These are phyloP conservation scores for Ehretia macrophylla DNA, from an alignment of 257 asterid genomes.

Conservation along the genomic window DNA sequence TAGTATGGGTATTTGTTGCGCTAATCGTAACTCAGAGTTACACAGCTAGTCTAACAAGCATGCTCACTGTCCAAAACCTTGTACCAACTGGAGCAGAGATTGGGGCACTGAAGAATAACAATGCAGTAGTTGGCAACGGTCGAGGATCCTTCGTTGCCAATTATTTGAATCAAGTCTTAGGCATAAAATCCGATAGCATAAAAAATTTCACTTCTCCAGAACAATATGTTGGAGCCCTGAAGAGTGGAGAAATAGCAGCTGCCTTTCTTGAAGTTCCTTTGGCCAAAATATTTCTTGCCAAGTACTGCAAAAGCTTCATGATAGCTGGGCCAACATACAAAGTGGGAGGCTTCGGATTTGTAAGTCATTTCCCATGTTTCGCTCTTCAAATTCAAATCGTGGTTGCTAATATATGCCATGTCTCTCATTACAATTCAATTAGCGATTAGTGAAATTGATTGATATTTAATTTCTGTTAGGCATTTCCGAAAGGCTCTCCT, in stretches of 20 bases:
- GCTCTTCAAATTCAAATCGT: no score
- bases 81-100: constrained; percentile 26
- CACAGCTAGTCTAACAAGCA: constrained; percentile 37
- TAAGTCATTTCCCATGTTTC: constrained; percentile 4
- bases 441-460: no score
- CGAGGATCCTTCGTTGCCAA: constrained; percentile 19
- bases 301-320: constrained; percentile 35
- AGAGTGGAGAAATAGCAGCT: constrained; percentile 26
- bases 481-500: constrained; percentile 37
- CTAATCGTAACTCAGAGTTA: constrained; percentile 39
- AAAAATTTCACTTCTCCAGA: constrained; percentile 6
- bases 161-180: constrained; percentile 16
- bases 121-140: constrained; percentile 26
- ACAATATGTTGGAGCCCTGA: constrained; percentile 18
- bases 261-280: constrained; percentile 36
- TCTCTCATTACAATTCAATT: no score
- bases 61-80: constrained; percentile 31
- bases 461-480: constrained; percentile 16
- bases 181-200: constrained; percentile 10
- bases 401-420: no score
- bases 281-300: constrained; percentile 30
- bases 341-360: constrained; percentile 45
- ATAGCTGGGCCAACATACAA: constrained; percentile 35
- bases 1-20: constrained; percentile 39
- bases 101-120: constrained; percentile 22